Evolutionary conservation across 257 asterid species (phyloP).

Genomic region (Nicotiana paniculata): DNA sequence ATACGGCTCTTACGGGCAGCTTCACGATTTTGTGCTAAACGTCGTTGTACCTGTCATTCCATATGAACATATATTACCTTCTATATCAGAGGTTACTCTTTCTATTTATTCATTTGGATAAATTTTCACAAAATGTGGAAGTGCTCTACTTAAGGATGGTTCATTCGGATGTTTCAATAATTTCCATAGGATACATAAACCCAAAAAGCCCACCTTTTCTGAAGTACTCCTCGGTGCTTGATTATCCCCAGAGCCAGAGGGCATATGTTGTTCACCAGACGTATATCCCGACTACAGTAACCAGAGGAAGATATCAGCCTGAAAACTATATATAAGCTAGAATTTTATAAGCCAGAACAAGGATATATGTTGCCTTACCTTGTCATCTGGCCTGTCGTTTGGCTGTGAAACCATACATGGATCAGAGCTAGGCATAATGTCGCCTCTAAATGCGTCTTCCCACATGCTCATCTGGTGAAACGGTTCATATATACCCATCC

Average conservation of each 20-base stretch:
- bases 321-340: not conserved
- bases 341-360: not conserved
- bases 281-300: constrained; percentile 47
- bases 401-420: constrained; percentile 33
- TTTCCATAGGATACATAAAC: not conserved
- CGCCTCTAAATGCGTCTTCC: constrained; percentile 62
- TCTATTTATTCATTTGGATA: not conserved
- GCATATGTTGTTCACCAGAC: constrained; percentile 52
- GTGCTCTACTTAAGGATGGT: not conserved
- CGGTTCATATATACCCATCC: constrained; percentile 64
- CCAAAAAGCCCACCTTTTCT: constrained; percentile 50
- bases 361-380: constrained; percentile 34
- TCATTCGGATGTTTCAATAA: not conserved
- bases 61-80: not conserved
- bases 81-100: not conserved
- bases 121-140: not conserved
- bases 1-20: constrained; percentile 92
- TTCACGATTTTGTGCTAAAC: constrained; percentile 90
- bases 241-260: constrained; percentile 43
- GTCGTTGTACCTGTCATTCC: constrained; percentile 53
- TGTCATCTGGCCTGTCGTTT: constrained; percentile 45
- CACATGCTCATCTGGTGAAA: constrained; percentile 72
- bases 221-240: constrained; percentile 41
- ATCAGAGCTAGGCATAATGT: constrained; percentile 40
- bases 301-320: not conserved